Percentiles rank a stretch among this genome's conserved stretches.
phyloP scores from a whole-genome alignment of 1,139 yeast species.

The Scheffersomyces stambukii region DNA sequence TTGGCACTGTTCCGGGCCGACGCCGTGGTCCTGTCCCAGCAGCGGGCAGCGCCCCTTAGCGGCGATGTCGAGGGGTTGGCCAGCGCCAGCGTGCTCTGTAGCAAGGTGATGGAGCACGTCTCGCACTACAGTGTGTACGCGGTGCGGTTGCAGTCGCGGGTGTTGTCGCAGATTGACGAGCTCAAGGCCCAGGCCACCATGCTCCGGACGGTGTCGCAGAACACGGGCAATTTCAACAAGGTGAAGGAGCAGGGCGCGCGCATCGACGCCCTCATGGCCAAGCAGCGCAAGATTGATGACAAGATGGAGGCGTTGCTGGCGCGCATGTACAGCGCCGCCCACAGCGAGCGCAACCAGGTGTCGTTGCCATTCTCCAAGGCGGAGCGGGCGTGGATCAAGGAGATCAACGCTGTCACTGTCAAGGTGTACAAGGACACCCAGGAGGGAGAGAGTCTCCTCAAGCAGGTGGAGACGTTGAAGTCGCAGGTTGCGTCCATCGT shows the following conservation, averaged over 20 bases:
- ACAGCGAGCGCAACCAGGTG: constrained; percentile 15
- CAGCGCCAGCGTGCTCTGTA: too few species aligned
- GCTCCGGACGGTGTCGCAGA: constrained; percentile 7
- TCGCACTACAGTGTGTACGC: constrained; percentile 17
- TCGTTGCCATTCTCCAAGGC: constrained; percentile 31
- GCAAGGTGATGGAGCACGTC: too few species aligned
- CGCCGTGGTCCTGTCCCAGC: too few species aligned
- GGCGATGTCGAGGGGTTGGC: too few species aligned
- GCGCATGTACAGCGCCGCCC: constrained; percentile 20
- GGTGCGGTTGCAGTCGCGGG: constrained; percentile 20
- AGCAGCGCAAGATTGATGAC: constrained; percentile 20
- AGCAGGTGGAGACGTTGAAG: constrained; percentile 11
- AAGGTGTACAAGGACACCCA: constrained; percentile 8
- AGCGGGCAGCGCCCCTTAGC: too few species aligned
- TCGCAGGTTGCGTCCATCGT: constrained; percentile 14
- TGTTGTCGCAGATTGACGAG: constrained; percentile 18
- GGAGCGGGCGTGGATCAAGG: constrained; percentile 36
- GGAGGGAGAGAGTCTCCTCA: constrained; percentile 9
- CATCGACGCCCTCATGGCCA: constrained; percentile 13
- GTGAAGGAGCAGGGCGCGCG: constrained; percentile 11
- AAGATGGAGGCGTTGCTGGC: constrained; percentile 20
- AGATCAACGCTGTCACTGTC: constrained; percentile 25
- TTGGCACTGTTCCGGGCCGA: constrained; percentile 1
- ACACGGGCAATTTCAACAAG: constrained; percentile 3
- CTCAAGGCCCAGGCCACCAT: constrained; percentile 21